Evolutionary conservation across 1,284 basidiomycete species (phyloP).

Genomic region (Gomphus bonarii): DNA sequence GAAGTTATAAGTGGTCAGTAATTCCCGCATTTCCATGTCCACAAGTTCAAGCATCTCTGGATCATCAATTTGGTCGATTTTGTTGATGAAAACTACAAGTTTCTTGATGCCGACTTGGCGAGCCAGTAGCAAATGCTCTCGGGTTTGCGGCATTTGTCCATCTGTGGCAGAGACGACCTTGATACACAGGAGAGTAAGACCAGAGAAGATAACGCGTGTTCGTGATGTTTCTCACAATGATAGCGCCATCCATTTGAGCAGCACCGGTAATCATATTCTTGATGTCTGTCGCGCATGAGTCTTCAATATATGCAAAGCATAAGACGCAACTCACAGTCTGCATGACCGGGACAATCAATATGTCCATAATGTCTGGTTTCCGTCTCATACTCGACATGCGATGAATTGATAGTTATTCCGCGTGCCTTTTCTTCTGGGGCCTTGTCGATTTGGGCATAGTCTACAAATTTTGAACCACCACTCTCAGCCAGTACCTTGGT

Average conservation of each 20-base stretch:
- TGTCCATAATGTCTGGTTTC: conserved; percentile 91
- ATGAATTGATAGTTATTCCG: conserved; percentile 95
- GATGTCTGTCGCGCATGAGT: conserved; percentile 46
- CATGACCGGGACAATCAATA: conserved; percentile 97
- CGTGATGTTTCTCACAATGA: conserved; percentile 44
- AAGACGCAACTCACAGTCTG: conserved; percentile 58
- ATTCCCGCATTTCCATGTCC: conserved; percentile 99
- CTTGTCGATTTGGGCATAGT: conserved; percentile 98
- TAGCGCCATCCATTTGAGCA: conserved; percentile 97
- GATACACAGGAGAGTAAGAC: not conserved
- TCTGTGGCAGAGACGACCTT: conserved; percentile 93
- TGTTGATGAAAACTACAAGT: conserved; percentile 99
- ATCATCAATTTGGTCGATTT: conserved; percentile 95
- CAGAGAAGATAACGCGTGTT: not conserved
- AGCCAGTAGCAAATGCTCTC: conserved; percentile 95
- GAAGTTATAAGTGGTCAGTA: conserved; percentile 88
- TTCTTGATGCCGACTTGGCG: conserved; percentile 98
- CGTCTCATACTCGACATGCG: conserved; percentile 99
- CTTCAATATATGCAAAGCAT: conserved; percentile 12
- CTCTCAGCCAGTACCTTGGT: conserved; percentile 85
- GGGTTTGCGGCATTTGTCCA: conserved; percentile 99
- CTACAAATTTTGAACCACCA: conserved; percentile 90
- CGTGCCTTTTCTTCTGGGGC: conserved; percentile 99
- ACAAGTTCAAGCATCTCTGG: conserved; percentile 98
- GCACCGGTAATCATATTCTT: conserved; percentile 99